A percentile compares a stretch with the other conserved stretches of the same genome.
These are phyloP conservation scores for Prunus padus DNA, from an alignment of 306 rosid species.

Conservation along the genomic window DNA sequence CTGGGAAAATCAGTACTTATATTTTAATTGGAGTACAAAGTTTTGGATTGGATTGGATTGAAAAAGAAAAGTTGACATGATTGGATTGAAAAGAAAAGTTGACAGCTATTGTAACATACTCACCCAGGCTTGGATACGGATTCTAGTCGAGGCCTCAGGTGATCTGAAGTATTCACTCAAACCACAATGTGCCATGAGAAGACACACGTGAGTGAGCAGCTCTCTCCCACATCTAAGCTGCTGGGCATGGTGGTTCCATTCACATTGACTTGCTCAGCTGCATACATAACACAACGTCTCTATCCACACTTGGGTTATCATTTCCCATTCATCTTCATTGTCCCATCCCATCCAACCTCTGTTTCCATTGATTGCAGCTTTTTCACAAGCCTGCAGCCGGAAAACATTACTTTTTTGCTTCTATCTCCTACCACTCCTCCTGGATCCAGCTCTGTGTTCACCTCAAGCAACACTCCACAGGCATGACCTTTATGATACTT, in stretches of 20 bases:
- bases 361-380: neutral
- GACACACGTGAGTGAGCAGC: slow-evolving; percentile 8
- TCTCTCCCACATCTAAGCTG: slow-evolving; percentile 8
- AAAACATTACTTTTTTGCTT: neutral
- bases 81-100: too few species aligned
- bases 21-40: too few species aligned
- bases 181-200: slow-evolving; percentile 5
- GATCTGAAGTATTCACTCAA: neutral
- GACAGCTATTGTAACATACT: too few species aligned
- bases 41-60: too few species aligned
- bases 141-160: neutral
- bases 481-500: neutral
- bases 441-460: neutral
- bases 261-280: slow-evolving; percentile 1
- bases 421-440: neutral
- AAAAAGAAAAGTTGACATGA: too few species aligned
- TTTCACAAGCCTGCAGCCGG: neutral
- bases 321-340: neutral
- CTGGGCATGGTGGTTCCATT: neutral
- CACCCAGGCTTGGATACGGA: too few species aligned
- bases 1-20: too few species aligned
- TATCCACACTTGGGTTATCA: slow-evolving; percentile 4
- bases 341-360: too few species aligned
- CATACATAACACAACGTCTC: slow-evolving; percentile 1
- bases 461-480: neutral